Percentiles rank a stretch among this genome's conserved stretches.
Evolutionary conservation across 2,329 filamentous ascomycete species (phyloP).

Genomic region (Epichloe bromicola): DNA sequence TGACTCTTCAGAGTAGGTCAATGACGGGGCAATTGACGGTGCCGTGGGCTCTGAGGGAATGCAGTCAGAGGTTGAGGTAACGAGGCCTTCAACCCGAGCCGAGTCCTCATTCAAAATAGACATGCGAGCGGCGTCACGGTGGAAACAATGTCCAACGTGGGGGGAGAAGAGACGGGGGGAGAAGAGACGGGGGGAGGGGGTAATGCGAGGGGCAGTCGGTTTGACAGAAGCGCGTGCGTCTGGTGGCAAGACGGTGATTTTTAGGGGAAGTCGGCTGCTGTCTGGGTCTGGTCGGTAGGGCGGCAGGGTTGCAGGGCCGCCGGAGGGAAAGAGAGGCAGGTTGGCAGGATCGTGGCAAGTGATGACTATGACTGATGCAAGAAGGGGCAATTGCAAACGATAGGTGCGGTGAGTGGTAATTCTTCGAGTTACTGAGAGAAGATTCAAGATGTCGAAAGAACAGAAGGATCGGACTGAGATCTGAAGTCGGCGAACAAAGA

Average conservation of each 20-base stretch:
- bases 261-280: background rate
- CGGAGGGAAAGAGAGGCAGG: background rate
- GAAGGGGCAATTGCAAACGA: background rate
- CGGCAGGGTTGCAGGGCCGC: background rate
- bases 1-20: conserved; percentile 50
- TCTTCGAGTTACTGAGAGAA: background rate
- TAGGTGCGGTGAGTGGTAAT: no score
- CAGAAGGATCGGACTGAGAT: background rate
- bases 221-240: background rate
- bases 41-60: conserved; percentile 31
- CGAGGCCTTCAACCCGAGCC: conserved; percentile 25
- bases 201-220: background rate
- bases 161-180: background rate
- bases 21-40: conserved; percentile 44
- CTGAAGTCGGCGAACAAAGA: background rate
- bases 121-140: background rate
- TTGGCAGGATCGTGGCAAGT: background rate
- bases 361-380: background rate
- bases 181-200: background rate
- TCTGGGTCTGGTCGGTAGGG: background rate
- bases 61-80: conserved; percentile 26
- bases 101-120: conserved; percentile 18
- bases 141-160: no score
- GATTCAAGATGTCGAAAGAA: background rate
- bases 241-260: background rate